phyloP scores from a whole-genome alignment of 2,329 filamentous ascomycete species.

The Cordyceps cateniannulata region DNA sequence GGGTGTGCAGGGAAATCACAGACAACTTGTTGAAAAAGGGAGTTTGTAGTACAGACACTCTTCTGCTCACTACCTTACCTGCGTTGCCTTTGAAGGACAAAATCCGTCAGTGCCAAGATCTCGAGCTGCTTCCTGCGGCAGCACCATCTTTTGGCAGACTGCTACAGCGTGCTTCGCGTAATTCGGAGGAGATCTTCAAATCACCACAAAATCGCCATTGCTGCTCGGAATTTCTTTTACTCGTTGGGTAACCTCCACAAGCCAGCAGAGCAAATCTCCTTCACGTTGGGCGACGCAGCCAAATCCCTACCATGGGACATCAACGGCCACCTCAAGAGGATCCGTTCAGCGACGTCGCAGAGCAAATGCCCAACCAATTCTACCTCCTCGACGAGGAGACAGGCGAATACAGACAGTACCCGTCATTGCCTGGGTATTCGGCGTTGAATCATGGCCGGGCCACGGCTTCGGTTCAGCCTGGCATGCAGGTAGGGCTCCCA shows the following conservation, averaged over 20 bases:
- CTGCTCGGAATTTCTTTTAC: not conserved
- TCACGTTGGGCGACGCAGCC: not conserved
- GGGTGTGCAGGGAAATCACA: not conserved
- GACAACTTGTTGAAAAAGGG: not conserved
- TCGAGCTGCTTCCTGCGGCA: not conserved
- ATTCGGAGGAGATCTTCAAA: not conserved
- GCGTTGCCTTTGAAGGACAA: not conserved
- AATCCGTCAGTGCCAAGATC: not conserved
- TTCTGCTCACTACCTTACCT: not conserved
- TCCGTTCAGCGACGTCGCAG: not conserved
- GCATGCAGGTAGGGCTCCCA: not conserved
- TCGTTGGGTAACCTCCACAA: not conserved
- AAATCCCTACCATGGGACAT: not conserved
- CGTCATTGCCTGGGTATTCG: not conserved
- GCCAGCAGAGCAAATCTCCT: not conserved
- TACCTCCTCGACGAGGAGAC: not conserved
- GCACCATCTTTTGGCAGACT: not conserved
- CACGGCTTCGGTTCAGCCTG: not conserved
- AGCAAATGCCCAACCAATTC: not conserved
- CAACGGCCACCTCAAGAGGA: not conserved
- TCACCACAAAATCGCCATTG: not conserved
- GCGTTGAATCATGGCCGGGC: not conserved
- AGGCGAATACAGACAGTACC: not conserved
- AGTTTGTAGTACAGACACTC: not conserved
- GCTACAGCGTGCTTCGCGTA: not conserved